Evolutionary conservation across 2,329 filamentous ascomycete species (phyloP), one percentile per base, ranked within the genome.

Genomic region (Fusarium protoensiforme): DNA sequence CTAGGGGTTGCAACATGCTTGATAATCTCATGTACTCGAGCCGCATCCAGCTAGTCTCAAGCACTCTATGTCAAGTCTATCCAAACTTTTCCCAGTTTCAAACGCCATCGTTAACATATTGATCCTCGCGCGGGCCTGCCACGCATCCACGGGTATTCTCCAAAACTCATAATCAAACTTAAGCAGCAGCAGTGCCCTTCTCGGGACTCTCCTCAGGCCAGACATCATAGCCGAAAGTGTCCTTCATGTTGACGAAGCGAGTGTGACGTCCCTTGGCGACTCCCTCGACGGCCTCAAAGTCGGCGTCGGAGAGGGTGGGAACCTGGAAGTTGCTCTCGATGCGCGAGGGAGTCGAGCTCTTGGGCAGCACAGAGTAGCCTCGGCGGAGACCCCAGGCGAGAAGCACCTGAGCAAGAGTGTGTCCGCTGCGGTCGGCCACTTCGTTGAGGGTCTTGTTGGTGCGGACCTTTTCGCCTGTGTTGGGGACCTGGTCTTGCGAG

Each of bases 231-330:
- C 92, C 92, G 81, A 94, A 94, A 1, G 91, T 93, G 73, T 93
- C 92, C 87, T 93, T 94, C 92, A 94, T 94, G 84, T 94, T 94
- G 67, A 94, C 92, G 78, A 94, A 94, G 39, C 92, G 89, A 29
- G 88, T 89, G 81, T 93, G 90, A 60, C 92, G 87, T 38, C 90
- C 90, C 79, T 89, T 86, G 51, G 76, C 76, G 58, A 78, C 76
- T 33, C 68, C 68, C 71, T 83, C 80, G 51, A 83, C 80, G 20
- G 79, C 81, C 79, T 85, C 75, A 73, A 86, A 83, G 83, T 94
- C 94, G 84, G 89, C 92, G 80, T 89, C 73, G 0, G 76, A 77
- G 18, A 78, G 64, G 8, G 51, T 36, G 1, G 76, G 76, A 1
- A 78, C 41, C 62, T 78, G 71, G 41, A 78, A 78, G 63, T 78